Evolutionary conservation across 352 stramenopile genomes (phyloP).

Genomic region (Phytophthora litchii): DNA sequence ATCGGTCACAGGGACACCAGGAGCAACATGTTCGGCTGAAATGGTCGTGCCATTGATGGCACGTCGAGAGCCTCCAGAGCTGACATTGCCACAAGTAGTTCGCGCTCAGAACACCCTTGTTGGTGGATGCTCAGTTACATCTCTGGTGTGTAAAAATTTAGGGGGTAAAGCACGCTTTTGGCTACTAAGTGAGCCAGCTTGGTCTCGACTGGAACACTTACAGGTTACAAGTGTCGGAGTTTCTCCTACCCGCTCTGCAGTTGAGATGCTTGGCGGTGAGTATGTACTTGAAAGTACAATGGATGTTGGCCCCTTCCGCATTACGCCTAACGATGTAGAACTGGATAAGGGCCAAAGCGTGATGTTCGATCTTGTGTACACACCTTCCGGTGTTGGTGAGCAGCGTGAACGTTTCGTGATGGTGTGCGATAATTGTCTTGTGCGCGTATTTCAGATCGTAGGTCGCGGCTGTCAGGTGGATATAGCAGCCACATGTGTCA

Average conservation of each 20-base stretch:
- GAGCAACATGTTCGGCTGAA: slow-evolving; percentile 20
- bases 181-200: slow-evolving; percentile 57
- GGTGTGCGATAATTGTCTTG: slow-evolving; percentile 86
- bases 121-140: slow-evolving; percentile 50
- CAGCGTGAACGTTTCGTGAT: slow-evolving; percentile 71
- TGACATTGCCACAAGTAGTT: slow-evolving; percentile 71
- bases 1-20: slow-evolving; percentile 16
- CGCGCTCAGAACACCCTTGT: slow-evolving; percentile 67
- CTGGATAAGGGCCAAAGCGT: slow-evolving; percentile 49
- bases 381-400: slow-evolving; percentile 60
- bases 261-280: slow-evolving; percentile 21
- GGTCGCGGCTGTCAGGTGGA: slow-evolving; percentile 76
- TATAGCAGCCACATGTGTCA: slow-evolving; percentile 50
- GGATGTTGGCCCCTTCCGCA: slow-evolving; percentile 53
- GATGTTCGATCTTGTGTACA: slow-evolving; percentile 57
- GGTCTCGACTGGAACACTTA: slow-evolving; percentile 43
- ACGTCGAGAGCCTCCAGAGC: slow-evolving; percentile 54
- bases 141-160: slow-evolving; percentile 59
- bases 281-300: slow-evolving; percentile 6
- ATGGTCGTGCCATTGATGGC: slow-evolving; percentile 56
- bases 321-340: slow-evolving; percentile 65
- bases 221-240: slow-evolving; percentile 16
- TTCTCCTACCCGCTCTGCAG: slow-evolving; percentile 13
- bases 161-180: slow-evolving; percentile 74
- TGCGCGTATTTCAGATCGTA: slow-evolving; percentile 70